A percentile compares a stretch with the other conserved stretches of the same genome.
phyloP scores from a whole-genome alignment of 371 early-diverging fungal genomes.

The Umbelopsis sp. region DNA sequence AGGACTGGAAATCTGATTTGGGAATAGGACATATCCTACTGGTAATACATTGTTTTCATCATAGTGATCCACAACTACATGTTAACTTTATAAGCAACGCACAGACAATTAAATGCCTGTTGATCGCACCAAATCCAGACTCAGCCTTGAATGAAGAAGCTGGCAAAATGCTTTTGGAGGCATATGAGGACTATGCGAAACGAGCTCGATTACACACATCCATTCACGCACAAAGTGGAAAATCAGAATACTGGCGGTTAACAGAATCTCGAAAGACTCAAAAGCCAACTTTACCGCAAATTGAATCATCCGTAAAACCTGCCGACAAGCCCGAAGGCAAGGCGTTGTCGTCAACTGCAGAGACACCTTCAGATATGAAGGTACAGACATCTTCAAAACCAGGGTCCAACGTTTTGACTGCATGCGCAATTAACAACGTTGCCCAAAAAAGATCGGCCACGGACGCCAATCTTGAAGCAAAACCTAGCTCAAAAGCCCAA shows the following conservation, averaged over 20 bases:
- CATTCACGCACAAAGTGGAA: conserved; percentile 71
- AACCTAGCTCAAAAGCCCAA: background rate
- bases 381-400: conserved; percentile 7
- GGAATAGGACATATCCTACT: conserved; percentile 82
- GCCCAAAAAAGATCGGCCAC: conserved; percentile 6
- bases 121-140: conserved; percentile 94
- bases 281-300: background rate
- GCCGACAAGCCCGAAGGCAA: background rate
- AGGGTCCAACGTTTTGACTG: conserved; percentile 14
- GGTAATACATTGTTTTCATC: conserved; percentile 39
- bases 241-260: conserved; percentile 30
- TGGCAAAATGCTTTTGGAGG: conserved; percentile 82
- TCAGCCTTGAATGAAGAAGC: conserved; percentile 94
- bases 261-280: conserved; percentile 1
- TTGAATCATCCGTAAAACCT: background rate
- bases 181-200: conserved; percentile 80
- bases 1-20: conserved; percentile 87
- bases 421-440: conserved; percentile 5
- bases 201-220: conserved; percentile 76
- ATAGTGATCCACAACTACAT: background rate
- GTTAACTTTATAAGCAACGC: background rate
- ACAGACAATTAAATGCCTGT: conserved; percentile 86
- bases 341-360: background rate
- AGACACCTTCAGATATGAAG: background rate
- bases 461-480: conserved; percentile 5